Evolutionary conservation across 345 rosid species (phyloP).

Genomic region (Pistacia integerrima): DNA sequence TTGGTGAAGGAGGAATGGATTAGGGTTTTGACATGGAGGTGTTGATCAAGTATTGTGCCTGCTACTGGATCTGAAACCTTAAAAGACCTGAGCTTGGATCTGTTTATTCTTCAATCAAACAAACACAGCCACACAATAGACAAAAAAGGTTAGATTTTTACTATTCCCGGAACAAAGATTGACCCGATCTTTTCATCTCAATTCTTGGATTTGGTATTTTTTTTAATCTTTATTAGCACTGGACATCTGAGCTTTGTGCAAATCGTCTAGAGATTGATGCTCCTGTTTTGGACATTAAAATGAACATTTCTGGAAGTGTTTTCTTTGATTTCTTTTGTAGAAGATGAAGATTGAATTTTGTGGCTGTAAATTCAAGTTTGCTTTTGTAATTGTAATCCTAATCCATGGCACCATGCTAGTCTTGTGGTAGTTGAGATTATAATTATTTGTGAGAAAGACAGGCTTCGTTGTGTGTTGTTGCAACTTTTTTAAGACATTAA

Average conservation of each 20-base stretch:
- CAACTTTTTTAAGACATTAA: background rate
- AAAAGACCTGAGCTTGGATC: slow-evolving; percentile 18
- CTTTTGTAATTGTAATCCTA: background rate
- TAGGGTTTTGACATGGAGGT: slow-evolving; percentile 19
- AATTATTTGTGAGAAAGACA: slow-evolving; percentile 9
- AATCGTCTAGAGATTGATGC: background rate
- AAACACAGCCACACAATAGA: background rate
- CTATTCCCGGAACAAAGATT: slow-evolving; percentile 20
- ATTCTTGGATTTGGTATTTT: slow-evolving; percentile 4
- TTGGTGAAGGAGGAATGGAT: background rate
- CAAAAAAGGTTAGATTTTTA: slow-evolving; percentile 24
- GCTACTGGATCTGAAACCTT: slow-evolving; percentile 14
- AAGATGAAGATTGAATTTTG: background rate
- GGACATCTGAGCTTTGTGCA: slow-evolving; percentile 8
- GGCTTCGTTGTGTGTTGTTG: slow-evolving; percentile 5
- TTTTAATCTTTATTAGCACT: slow-evolving; percentile 2
- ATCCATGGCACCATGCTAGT: background rate
- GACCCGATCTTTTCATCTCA: slow-evolving; percentile 2
- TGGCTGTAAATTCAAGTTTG: background rate
- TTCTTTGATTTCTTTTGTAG: background rate
- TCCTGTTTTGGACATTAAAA: slow-evolving; percentile 9
- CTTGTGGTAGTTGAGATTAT: slow-evolving; percentile 10
- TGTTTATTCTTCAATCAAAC: slow-evolving; percentile 19
- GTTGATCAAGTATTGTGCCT: slow-evolving; percentile 1
- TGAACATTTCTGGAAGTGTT: background rate